phyloP scores from a whole-genome alignment of 352 stramenopile species.

The Globisporangium apiculatum region DNA sequence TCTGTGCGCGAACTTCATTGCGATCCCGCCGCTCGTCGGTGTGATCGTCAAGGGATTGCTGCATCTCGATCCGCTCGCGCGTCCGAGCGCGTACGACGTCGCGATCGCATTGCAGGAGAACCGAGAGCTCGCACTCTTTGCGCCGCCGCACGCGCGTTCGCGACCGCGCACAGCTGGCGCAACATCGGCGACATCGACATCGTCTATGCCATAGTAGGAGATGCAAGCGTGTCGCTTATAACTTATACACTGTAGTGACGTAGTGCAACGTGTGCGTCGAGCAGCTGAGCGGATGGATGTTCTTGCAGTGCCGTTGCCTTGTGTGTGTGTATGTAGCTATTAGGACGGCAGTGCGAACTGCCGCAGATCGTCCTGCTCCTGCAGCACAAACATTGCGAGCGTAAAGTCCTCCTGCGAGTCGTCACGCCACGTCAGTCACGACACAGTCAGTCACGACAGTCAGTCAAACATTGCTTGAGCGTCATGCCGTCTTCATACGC shows the following conservation, averaged over 20 bases:
- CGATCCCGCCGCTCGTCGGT: constrained; percentile 65
- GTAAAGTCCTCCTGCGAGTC: constrained; percentile 52
- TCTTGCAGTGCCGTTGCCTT: neutral
- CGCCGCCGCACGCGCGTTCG: constrained; percentile 14
- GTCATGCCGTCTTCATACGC: no score
- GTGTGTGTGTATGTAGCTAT: neutral
- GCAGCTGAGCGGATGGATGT: no score
- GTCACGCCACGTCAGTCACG: constrained; percentile 1
- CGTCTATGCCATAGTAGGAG: neutral
- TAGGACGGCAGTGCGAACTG: constrained; percentile 18
- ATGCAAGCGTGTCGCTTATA: constrained; percentile 1
- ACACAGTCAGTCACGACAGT: neutral
- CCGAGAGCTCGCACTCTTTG: constrained; percentile 45
- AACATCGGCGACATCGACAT: neutral
- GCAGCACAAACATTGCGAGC: constrained; percentile 47
- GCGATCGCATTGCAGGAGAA: constrained; percentile 65
- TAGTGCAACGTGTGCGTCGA: no score
- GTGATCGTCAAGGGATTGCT: constrained; percentile 76
- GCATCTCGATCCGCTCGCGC: constrained; percentile 54
- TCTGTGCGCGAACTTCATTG: constrained; percentile 76
- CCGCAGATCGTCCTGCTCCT: constrained; percentile 42
- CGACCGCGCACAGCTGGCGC: neutral
- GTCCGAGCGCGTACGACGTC: constrained; percentile 68
- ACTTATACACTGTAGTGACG: constrained; percentile 1
- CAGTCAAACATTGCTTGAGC: no score